These are phyloP conservation scores for Phyllosticta capitalensis DNA, from an alignment of 2,329 filamentous ascomycete species.

Conservation along the genomic window DNA sequence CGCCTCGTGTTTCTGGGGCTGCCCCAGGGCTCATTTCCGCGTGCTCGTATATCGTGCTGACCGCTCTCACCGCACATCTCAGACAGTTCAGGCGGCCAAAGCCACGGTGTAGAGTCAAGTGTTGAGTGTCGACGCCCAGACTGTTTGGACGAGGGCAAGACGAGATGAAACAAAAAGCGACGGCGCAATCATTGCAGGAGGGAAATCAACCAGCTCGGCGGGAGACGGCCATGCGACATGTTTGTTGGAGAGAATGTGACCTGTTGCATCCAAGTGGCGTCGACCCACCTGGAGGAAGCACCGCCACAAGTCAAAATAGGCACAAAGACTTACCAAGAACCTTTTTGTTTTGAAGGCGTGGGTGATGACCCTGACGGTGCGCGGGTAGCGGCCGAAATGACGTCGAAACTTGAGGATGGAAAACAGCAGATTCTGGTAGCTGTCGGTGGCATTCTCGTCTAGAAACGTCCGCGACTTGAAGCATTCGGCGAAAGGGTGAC, in stretches of 20 bases:
- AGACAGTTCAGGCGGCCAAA: background rate
- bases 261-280: background rate
- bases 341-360: constrained; percentile 39
- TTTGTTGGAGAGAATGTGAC: background rate
- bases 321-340: constrained; percentile 18
- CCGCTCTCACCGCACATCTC: background rate
- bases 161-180: background rate
- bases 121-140: background rate
- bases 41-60: background rate
- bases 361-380: constrained; percentile 34
- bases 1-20: background rate
- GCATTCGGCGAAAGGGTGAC: background rate
- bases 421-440: constrained; percentile 76
- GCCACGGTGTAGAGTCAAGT: background rate
- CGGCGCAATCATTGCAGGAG: background rate
- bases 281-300: background rate
- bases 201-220: background rate
- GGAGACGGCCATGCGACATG: background rate
- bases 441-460: constrained; percentile 71
- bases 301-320: background rate
- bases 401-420: constrained; percentile 50
- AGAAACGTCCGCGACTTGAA: constrained; percentile 38
- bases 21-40: background rate
- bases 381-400: constrained; percentile 31
- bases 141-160: background rate